Conservation (phyloP, 257 asterid species). For the Orobanche coerulescens region DNA sequence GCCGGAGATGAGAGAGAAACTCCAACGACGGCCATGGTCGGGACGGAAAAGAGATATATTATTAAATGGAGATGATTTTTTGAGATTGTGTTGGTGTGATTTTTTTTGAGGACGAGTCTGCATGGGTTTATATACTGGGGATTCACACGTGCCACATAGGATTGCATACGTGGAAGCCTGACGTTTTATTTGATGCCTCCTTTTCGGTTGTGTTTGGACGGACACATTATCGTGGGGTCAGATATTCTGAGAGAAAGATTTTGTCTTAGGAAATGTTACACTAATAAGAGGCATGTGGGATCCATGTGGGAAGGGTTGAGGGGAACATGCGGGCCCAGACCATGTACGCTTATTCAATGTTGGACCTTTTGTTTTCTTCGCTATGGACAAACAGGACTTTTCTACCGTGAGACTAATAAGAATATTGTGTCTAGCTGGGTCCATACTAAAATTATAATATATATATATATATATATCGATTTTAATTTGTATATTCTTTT, state of each 20-base stretch:
- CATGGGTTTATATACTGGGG: constrained; percentile 5
- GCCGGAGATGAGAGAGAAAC: constrained; percentile 25
- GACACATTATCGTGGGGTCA: background rate
- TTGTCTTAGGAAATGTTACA: background rate
- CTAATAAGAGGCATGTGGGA: constrained; percentile 11
- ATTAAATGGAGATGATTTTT: no score
- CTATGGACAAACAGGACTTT: no score
- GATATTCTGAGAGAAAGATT: constrained; percentile 4
- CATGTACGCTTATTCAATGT: constrained; percentile 14
- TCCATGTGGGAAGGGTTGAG: background rate
- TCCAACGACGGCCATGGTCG: constrained; percentile 37
- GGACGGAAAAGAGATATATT: no score
- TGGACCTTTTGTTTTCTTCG: constrained; percentile 7
- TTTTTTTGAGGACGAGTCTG: background rate
- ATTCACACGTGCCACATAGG: background rate
- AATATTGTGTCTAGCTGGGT: no score
- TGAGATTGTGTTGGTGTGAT: background rate
- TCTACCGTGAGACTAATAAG: no score
- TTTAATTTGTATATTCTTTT: no score
- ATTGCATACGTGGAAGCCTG: constrained; percentile 4
- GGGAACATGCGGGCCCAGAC: constrained; percentile 20
- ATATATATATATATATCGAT: no score
- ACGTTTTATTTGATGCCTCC: background rate
- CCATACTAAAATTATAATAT: no score
- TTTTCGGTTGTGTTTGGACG: background rate